Conservation (phyloP, 768 basidiomycete genomes). For the Mycena galericulata region DNA sequence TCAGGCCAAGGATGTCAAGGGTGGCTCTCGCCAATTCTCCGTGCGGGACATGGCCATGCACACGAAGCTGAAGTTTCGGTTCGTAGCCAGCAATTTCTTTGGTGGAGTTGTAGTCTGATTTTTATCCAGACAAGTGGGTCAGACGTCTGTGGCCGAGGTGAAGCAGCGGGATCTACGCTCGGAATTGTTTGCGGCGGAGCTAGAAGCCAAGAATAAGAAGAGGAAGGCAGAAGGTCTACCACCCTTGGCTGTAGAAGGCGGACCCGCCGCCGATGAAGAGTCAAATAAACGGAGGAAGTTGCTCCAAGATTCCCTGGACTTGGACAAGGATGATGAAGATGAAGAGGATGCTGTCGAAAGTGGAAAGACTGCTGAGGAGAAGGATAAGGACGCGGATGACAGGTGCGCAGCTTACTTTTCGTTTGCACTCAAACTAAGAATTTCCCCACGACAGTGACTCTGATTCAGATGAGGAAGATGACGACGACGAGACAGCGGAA, state of each 20-base stretch:
- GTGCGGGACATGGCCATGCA: slow-evolving; percentile 94
- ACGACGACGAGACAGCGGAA: slow-evolving; percentile 94
- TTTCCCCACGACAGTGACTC: slow-evolving; percentile 51
- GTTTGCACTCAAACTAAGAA: background rate
- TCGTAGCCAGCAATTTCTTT: slow-evolving; percentile 34
- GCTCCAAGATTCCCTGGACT: slow-evolving; percentile 84
- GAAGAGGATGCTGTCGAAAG: slow-evolving; percentile 61
- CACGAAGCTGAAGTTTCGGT: slow-evolving; percentile 99
- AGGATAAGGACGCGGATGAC: slow-evolving; percentile 55
- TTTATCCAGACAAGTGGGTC: slow-evolving; percentile 83
- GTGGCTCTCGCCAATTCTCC: slow-evolving; percentile 92
- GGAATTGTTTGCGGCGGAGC: slow-evolving; percentile 87
- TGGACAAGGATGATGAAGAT: slow-evolving; percentile 92
- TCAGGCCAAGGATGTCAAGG: slow-evolving; percentile 91
- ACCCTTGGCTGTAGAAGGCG: slow-evolving; percentile 58
- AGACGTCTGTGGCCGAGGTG: slow-evolving; percentile 85
- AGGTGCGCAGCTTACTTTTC: slow-evolving; percentile 50
- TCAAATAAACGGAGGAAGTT: slow-evolving; percentile 87
- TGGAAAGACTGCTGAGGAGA: slow-evolving; percentile 47
- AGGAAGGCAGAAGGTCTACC: slow-evolving; percentile 87
- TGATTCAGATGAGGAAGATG: slow-evolving; percentile 65
- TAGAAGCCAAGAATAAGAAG: slow-evolving; percentile 91
- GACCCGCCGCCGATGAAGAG: slow-evolving; percentile 62
- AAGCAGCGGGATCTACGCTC: slow-evolving; percentile 82
- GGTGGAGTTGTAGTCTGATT: background rate